phyloP scores from a whole-genome alignment of 1,139 yeast genomes.

The Ogataea hybrid region DNA sequence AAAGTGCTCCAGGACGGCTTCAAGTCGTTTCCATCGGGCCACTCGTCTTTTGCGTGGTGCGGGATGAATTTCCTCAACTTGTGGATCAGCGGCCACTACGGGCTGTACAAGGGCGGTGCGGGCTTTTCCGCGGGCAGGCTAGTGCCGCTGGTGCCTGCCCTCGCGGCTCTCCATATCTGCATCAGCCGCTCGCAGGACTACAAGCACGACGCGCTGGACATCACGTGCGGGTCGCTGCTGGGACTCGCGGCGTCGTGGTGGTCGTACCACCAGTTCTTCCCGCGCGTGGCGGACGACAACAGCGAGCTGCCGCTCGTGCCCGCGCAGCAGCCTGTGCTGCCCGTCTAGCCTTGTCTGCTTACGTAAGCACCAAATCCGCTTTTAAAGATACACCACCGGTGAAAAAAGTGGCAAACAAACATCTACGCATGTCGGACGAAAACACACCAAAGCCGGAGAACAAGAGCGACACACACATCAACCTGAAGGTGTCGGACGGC shows the following conservation, averaged over 20 bases:
- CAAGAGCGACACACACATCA: slow-evolving; percentile 62
- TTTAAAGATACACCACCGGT: slow-evolving; percentile 1
- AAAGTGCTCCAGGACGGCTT: slow-evolving; percentile 61
- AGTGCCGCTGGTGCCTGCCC: slow-evolving; percentile 39
- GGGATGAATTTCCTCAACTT: slow-evolving; percentile 64
- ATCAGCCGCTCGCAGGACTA: slow-evolving; percentile 75
- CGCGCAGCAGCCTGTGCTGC: not conserved
- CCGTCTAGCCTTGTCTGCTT: not conserved
- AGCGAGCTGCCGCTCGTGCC: slow-evolving; percentile 12
- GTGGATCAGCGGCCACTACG: slow-evolving; percentile 64
- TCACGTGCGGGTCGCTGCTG: slow-evolving; percentile 54
- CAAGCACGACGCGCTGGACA: slow-evolving; percentile 74
- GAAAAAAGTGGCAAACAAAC: slow-evolving; percentile 5
- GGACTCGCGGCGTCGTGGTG: slow-evolving; percentile 39
- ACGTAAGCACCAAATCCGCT: not conserved
- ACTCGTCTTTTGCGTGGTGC: slow-evolving; percentile 61
- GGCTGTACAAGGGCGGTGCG: slow-evolving; percentile 9
- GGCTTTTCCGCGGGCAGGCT: slow-evolving; percentile 15
- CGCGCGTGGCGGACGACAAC: slow-evolving; percentile 15
- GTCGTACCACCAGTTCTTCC: slow-evolving; percentile 26
- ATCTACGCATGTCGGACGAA: slow-evolving; percentile 29
- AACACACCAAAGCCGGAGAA: slow-evolving; percentile 52
- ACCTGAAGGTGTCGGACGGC: slow-evolving; percentile 92
- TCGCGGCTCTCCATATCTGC: slow-evolving; percentile 66
- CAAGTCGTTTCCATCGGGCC: slow-evolving; percentile 80